Evolutionary conservation across 768 basidiomycete species (phyloP).

Genomic region (Inosperma sp.): DNA sequence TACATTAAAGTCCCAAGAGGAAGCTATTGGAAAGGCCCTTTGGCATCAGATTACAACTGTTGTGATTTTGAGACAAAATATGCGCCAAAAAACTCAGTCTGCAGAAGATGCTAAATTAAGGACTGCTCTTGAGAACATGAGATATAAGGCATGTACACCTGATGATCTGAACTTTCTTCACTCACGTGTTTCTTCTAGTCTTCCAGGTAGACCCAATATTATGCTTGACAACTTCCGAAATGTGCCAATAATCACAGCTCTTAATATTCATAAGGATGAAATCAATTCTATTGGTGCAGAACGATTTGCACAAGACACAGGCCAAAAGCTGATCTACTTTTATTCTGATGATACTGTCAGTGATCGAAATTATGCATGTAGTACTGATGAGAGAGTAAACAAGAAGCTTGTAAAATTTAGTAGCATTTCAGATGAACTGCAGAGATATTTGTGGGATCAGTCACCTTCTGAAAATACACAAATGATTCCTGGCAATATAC

Average conservation of each 20-base stretch:
- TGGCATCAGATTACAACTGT: slow-evolving; percentile 33
- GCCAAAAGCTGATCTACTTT: slow-evolving; percentile 22
- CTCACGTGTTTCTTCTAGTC: slow-evolving; percentile 18
- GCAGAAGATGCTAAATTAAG: slow-evolving; percentile 24
- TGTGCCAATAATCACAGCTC: slow-evolving; percentile 35
- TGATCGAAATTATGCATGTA: background rate
- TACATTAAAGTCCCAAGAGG: background rate
- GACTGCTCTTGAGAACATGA: slow-evolving; percentile 28
- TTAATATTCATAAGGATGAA: slow-evolving; percentile 34
- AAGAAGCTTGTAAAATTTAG: background rate
- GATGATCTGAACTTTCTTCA: slow-evolving; percentile 34
- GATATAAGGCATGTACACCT: slow-evolving; percentile 38
- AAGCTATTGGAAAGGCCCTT: too few species aligned
- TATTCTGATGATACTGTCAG: slow-evolving; percentile 21
- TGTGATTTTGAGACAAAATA: too few species aligned
- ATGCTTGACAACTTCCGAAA: slow-evolving; percentile 23
- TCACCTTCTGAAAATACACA: slow-evolving; percentile 11
- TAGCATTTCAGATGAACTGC: slow-evolving; percentile 11
- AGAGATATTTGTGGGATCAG: slow-evolving; percentile 18
- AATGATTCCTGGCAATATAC: slow-evolving; percentile 24
- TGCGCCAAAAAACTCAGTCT: slow-evolving; percentile 12
- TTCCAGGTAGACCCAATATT: slow-evolving; percentile 9
- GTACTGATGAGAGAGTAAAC: background rate
- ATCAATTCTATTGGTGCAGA: slow-evolving; percentile 29
- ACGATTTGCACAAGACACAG: slow-evolving; percentile 31